Base-by-base conservation (phyloP, 176 grass and related monocot species). In the Stipa capillata region DNA sequence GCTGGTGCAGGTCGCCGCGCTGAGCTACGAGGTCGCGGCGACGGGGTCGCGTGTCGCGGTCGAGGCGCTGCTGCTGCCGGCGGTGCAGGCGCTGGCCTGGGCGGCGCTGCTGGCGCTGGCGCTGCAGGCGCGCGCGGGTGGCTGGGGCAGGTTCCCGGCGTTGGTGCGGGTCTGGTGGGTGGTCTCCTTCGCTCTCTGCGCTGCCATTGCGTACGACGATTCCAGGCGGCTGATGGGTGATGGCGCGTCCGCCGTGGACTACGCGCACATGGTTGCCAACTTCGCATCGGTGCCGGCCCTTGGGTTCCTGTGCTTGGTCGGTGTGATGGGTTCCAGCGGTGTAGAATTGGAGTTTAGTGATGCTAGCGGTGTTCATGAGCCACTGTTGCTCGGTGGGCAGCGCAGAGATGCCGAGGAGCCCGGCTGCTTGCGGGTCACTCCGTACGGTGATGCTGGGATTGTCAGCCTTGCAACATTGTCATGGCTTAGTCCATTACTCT, bases 131-230 rank as follows among this genome's bases (percentile, higher is more conserved):
- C 91, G 84, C 83, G 36, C 65, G 21, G 54, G 69, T 31, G 79
- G 67, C 7, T 66, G 87, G 70, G 41, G 18, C 61, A 93, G 75
- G 80, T 90, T 99, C 86, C 92, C 96, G 4, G 76, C 82, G 42
- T 73, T 93, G 40, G 77, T 93, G 28, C 83, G 96, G 23, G 65
- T 99, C 51, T 99, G 96, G 96, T 99, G 96, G 92, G 73, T 89
- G 29, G n/a, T 93, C 51, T 85, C 96, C 80, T 95, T 93, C 82
- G 53, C 84, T 13, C 73, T 99, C 51, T 93, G 83, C 85, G 37
- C 81, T 35, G 91, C 82, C 85, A 87, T 88, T 17, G 84, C 74
- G 51, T 76, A 78, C 64, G 80, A 85, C 15, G 73, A 98, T 53
- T 73, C 80, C 13, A 62, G 83, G 44, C 61, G 33, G 32, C 69